Conservation (phyloP, 805 yeast genomes). For the Ogataea nonfermentans region DNA sequence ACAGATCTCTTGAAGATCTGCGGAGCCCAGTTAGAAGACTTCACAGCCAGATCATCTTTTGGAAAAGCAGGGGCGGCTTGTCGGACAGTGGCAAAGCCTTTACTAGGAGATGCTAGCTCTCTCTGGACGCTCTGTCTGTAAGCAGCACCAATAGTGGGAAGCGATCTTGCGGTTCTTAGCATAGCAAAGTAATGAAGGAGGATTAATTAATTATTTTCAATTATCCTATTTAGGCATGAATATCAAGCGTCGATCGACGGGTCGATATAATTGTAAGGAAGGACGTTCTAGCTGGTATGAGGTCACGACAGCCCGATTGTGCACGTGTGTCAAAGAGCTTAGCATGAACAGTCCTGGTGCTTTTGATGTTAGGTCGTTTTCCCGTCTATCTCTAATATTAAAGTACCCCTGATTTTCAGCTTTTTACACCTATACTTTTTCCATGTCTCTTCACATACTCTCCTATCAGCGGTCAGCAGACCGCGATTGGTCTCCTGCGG, state of each 20-base stretch:
- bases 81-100: conserved; percentile 10
- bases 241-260: not conserved
- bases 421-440: conserved; percentile 1
- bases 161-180: conserved; percentile 36
- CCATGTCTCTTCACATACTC: conserved; percentile 2
- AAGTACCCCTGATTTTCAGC: no score
- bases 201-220: conserved; percentile 5
- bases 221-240: conserved; percentile 9
- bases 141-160: conserved; percentile 33
- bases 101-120: conserved; percentile 9
- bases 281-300: no score
- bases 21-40: not conserved
- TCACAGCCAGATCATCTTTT: conserved; percentile 11
- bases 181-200: conserved; percentile 14
- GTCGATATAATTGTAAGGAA: no score
- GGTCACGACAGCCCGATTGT: no score
- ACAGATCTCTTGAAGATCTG: conserved; percentile 30
- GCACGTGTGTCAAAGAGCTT: no score
- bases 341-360: no score
- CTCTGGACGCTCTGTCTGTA: conserved; percentile 26
- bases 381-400: no score
- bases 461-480: not conserved
- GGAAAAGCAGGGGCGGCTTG: conserved; percentile 3
- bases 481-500: not conserved
- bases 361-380: no score